These are phyloP conservation scores for Didymella glomerata DNA, from an alignment of 2,329 filamentous ascomycete genomes.

Conservation along the genomic window DNA sequence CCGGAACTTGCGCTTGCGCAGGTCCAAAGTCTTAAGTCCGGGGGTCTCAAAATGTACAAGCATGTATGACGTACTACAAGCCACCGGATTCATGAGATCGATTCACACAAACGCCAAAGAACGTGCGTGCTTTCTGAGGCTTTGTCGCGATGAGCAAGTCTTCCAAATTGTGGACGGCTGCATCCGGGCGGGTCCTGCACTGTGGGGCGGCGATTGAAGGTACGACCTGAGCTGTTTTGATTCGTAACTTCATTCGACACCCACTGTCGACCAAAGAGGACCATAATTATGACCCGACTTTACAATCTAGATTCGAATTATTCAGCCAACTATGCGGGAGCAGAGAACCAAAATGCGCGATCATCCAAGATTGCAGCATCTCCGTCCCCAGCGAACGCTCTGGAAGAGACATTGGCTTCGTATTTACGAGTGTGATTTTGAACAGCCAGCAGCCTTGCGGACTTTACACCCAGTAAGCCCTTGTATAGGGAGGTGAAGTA, in stretches of 20 bases:
- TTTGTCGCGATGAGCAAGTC: conserved; percentile 1
- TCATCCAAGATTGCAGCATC: neutral
- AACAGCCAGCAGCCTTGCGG: neutral
- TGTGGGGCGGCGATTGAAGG: neutral
- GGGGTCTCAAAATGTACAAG: neutral
- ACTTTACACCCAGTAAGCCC: neutral
- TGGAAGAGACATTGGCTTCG: neutral
- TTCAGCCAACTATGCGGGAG: neutral
- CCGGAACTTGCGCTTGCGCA: conserved; percentile 10
- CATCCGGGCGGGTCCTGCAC: neutral
- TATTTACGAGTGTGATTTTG: neutral
- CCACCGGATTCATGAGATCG: neutral
- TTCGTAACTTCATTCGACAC: neutral
- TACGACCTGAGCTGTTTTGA: neutral
- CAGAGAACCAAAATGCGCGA: too few relatives aligned
- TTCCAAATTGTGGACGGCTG: neutral
- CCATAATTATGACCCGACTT: neutral
- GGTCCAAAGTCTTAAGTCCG: conserved; percentile 5
- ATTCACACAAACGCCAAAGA: conserved; percentile 2
- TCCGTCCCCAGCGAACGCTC: neutral
- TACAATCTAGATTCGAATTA: neutral
- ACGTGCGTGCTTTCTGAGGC: neutral
- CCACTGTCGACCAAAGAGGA: neutral
- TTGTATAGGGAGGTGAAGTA: neutral
- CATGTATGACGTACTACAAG: conserved; percentile 15